Evolutionary conservation across 2,329 filamentous ascomycete species (phyloP).

Genomic region (Xylariaceae sp.): DNA sequence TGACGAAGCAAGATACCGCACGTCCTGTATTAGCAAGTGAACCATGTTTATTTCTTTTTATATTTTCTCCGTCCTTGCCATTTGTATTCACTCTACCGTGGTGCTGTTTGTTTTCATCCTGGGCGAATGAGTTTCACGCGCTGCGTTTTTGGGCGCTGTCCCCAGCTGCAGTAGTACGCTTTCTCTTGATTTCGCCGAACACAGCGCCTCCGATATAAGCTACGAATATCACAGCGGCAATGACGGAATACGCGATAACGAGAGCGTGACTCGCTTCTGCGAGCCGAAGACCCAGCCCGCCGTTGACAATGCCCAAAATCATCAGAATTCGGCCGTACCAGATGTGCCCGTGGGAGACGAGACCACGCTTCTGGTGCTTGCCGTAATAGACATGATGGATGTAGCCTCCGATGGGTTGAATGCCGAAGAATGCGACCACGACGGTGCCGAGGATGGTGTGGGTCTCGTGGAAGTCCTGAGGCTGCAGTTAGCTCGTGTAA

Average conservation of each 20-base stretch:
- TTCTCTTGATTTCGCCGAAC: constrained; percentile 27
- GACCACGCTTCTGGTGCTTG: constrained; percentile 54
- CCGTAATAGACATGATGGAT: constrained; percentile 63
- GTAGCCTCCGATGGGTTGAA: constrained; percentile 65
- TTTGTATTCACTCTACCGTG: background rate
- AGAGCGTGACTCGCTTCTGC: constrained; percentile 49
- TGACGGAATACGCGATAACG: constrained; percentile 61
- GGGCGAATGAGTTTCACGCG: constrained; percentile 1
- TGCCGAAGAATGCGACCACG: constrained; percentile 58
- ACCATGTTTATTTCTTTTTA: background rate
- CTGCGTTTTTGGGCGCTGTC: constrained; percentile 5
- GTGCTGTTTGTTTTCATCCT: background rate
- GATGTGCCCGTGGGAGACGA: constrained; percentile 63
- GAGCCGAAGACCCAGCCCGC: constrained; percentile 65
- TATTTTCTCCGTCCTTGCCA: background rate
- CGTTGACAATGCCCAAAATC: constrained; percentile 66
- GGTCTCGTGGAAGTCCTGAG: constrained; percentile 58
- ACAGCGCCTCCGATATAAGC: constrained; percentile 47
- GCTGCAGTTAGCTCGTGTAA: background rate
- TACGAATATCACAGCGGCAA: constrained; percentile 57
- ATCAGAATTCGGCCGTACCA: constrained; percentile 68
- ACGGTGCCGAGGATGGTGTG: constrained; percentile 65
- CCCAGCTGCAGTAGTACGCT: background rate
- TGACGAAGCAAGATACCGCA: background rate
- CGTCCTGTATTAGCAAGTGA: background rate